These are phyloP conservation scores for Myriosclerotinia duriaeana DNA, from an alignment of 2,329 filamentous ascomycete genomes.

Conservation along the genomic window DNA sequence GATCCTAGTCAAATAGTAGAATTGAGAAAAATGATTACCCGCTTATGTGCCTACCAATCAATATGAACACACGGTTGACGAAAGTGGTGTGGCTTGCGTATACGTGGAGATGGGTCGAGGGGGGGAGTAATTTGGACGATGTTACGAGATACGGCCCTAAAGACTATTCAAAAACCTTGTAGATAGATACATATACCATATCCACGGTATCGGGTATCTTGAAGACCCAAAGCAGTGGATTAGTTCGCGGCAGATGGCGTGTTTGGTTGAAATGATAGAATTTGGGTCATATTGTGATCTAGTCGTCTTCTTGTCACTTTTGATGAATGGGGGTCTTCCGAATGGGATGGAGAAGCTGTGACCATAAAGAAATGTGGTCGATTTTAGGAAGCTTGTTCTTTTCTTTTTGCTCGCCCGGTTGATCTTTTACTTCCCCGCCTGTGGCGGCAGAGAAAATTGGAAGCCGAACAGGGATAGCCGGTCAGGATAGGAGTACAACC, in stretches of 20 bases:
- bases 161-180: constrained; percentile 22
- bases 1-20: constrained; percentile 20
- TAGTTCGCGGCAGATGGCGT: constrained; percentile 22
- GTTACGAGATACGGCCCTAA: constrained; percentile 20
- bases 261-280: constrained; percentile 17
- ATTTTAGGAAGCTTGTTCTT: constrained; percentile 11
- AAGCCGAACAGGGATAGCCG: constrained; percentile 11
- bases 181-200: constrained; percentile 20
- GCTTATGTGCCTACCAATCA: constrained; percentile 21
- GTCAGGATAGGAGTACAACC: not conserved
- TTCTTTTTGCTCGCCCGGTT: constrained; percentile 16
- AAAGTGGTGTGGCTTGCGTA: constrained; percentile 24
- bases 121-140: constrained; percentile 12
- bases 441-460: constrained; percentile 16
- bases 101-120: constrained; percentile 19
- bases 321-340: not conserved
- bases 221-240: constrained; percentile 20
- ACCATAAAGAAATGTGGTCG: not conserved
- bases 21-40: constrained; percentile 19
- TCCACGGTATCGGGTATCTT: constrained; percentile 24
- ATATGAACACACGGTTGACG: constrained; percentile 14
- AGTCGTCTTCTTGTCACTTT: not conserved
- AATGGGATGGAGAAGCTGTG: constrained; percentile 13
- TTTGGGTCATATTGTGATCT: not conserved
- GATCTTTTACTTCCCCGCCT: constrained; percentile 8